These are phyloP conservation scores for Hirschioporus abietinus DNA, from an alignment of 768 basidiomycete genomes.

Conservation along the genomic window DNA sequence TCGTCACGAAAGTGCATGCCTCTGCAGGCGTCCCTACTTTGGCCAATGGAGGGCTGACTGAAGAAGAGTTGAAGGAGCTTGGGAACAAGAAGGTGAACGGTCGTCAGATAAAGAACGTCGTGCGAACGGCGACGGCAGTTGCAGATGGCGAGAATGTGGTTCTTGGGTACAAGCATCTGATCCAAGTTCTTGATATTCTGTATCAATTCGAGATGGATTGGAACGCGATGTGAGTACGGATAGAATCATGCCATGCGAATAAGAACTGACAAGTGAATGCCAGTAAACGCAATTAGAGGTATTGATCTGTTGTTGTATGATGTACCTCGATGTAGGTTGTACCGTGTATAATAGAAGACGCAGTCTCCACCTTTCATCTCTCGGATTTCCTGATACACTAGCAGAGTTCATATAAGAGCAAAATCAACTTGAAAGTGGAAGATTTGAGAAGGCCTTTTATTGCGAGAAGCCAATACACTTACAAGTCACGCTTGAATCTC, in stretches of 20 bases:
- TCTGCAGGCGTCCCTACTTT: conserved; percentile 19
- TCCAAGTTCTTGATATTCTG: conserved; percentile 57
- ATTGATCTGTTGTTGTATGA: no score
- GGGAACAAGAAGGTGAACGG: conserved; percentile 54
- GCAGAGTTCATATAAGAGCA: no score
- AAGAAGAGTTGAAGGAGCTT: conserved; percentile 39
- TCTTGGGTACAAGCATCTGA: conserved; percentile 45
- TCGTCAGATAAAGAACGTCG: conserved; percentile 65
- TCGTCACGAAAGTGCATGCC: conserved; percentile 39
- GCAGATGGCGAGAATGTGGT: conserved; percentile 43
- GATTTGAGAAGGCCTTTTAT: no score
- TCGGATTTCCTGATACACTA: no score
- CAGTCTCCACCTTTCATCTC: no score
- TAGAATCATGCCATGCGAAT: neutral
- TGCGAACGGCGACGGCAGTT: conserved; percentile 57
- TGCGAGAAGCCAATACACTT: no score
- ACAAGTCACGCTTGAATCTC: no score
- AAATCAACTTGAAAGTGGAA: no score
- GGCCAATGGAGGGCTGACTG: conserved; percentile 27
- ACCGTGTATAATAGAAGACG: no score
- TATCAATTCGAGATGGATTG: conserved; percentile 38
- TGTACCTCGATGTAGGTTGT: no score
- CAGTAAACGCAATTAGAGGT: neutral
- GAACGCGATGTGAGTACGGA: neutral
- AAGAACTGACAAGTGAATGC: neutral